phyloP scores from a whole-genome alignment of 345 rosid genomes.

The Eucalyptus pauciflora region DNA sequence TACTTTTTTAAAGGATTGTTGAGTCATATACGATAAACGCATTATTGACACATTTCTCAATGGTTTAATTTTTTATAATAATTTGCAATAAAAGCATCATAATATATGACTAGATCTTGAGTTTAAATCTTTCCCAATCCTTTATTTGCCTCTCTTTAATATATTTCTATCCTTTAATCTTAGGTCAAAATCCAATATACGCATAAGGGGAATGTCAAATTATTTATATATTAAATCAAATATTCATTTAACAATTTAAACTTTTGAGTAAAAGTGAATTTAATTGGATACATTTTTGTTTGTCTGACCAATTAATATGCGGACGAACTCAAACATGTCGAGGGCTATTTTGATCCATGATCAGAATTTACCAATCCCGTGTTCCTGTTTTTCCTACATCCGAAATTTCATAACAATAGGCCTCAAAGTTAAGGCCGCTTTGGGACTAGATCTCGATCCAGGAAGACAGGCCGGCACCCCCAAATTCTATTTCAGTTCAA shows the following conservation, averaged over 20 bases:
- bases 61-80: neutral
- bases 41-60: neutral
- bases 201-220: neutral
- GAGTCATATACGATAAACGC: neutral
- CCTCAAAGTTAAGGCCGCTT: neutral
- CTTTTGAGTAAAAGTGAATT: neutral
- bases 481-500: neutral
- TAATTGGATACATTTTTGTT: neutral
- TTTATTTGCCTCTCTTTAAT: neutral
- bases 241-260: neutral
- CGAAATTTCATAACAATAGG: neutral
- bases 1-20: neutral
- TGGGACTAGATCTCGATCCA: neutral
- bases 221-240: neutral
- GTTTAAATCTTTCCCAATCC: neutral
- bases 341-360: neutral
- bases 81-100: neutral
- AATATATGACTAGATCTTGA: neutral
- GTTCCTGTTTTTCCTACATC: neutral
- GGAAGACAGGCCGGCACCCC: neutral
- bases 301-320: neutral
- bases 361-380: neutral
- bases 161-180: too few relatives aligned
- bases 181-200: fast-evolving
- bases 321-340: neutral